Evolutionary conservation across 2,329 filamentous ascomycete genomes (phyloP), one percentile per base, ranked within the genome.

Genomic region (Arthrobotrys megalospora): DNA sequence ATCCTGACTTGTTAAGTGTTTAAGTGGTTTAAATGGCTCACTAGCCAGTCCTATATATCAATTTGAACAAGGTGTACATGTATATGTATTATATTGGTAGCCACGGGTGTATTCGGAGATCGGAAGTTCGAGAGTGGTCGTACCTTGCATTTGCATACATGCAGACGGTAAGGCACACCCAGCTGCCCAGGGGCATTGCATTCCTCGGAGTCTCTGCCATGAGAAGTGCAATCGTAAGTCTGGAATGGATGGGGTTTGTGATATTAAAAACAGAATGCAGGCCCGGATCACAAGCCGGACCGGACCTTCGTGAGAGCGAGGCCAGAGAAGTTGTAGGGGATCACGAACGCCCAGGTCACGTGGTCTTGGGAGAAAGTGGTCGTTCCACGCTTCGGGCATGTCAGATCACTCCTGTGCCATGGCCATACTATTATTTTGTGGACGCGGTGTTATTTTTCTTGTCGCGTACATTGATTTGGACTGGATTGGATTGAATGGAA

Each of bases 321-420:
- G 14, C 36, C 55, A 41, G 28, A 34, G 60, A 36, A 64, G 60
- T 48, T 64, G 60, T 48, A 48, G n/a, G 45, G 32, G 24, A 64
- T 64, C 60, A 64, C 60, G 43, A 64, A 64, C 5, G 24, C 24
- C 1, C n/a, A 36, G 16, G 16, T 64, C 60, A 64, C 60, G 60
- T 64, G 60, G 16, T 48, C 11, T 48, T 6, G 16, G 11, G 41
- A 16, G 19, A 50, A 36, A 19, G 43, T 48, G 28, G 60, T 64
- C 60, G 28, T 48, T 64, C 60, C 41, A 38, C n/a, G 7, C 5
- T 8, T 64, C n/a, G 43, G 24, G 10, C n/a, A 1, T 36, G 2
- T 38, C 60, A 16, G 60, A 64, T 64, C 60, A 64, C 38, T 63
- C n/a, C n/a, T n/a, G n/a, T n/a, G n/a, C n/a, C n/a, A n/a, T n/a